These are phyloP conservation scores for Penicillium canariense DNA, from an alignment of 495 filamentous ascomycete species.

Conservation along the genomic window DNA sequence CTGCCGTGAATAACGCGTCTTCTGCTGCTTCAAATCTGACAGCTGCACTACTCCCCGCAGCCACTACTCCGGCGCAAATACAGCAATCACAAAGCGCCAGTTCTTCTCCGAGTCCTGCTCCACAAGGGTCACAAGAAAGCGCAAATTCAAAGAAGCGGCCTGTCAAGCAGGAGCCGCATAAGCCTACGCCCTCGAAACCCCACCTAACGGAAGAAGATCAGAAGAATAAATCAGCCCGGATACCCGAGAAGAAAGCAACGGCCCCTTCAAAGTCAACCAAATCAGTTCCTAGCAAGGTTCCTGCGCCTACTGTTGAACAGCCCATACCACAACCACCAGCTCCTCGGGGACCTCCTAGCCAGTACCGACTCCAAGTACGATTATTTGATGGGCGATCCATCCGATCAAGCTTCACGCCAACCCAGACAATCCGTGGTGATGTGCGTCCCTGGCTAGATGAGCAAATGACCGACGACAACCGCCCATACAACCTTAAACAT, in stretches of 20 bases:
- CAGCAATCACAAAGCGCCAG: not conserved
- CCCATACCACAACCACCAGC: slow-evolving; percentile 12
- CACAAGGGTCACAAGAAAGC: not conserved
- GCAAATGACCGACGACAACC: slow-evolving; percentile 43
- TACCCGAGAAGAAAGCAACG: slow-evolving; percentile 2
- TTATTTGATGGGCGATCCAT: slow-evolving; percentile 82
- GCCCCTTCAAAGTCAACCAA: slow-evolving; percentile 10
- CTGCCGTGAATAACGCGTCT: not conserved
- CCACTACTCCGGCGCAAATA: not conserved
- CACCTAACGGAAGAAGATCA: slow-evolving; percentile 7
- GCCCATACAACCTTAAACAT: slow-evolving; percentile 80
- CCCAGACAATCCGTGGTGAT: slow-evolving; percentile 59
- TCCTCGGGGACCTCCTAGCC: slow-evolving; percentile 29
- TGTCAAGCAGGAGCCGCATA: not conserved
- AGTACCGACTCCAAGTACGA: slow-evolving; percentile 71
- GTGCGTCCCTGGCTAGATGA: slow-evolving; percentile 77
- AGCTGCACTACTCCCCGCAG: not conserved
- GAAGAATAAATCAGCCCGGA: slow-evolving; percentile 3
- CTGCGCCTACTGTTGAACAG: slow-evolving; percentile 5
- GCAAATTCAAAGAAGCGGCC: slow-evolving; percentile 6
- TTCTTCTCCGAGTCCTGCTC: not conserved
- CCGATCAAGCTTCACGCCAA: slow-evolving; percentile 64
- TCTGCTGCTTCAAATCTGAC: not conserved
- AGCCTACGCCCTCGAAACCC: slow-evolving; percentile 3
- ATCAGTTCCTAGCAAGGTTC: slow-evolving; percentile 12